Evolutionary conservation across 2,329 filamentous ascomycete species (phyloP).

Genomic region (Mariannaea elegans): DNA sequence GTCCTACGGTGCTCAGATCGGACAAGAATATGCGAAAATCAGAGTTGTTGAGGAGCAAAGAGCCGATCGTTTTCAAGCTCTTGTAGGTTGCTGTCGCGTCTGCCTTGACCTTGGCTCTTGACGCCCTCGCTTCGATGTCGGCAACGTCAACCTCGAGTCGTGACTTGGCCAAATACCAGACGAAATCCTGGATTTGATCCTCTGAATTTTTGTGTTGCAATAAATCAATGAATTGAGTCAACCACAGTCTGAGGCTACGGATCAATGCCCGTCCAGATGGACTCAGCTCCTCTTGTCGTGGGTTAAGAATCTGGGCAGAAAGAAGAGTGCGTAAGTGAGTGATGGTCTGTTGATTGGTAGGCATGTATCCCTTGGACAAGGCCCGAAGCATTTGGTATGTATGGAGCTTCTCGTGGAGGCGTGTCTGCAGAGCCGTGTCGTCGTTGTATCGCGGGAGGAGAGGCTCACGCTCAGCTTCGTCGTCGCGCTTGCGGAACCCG

Average conservation of each 20-base stretch:
- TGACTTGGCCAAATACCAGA: slow-evolving; percentile 86
- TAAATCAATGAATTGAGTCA: slow-evolving; percentile 83
- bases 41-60: slow-evolving; percentile 86
- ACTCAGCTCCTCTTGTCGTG: slow-evolving; percentile 74
- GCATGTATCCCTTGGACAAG: slow-evolving; percentile 86
- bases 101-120: slow-evolving; percentile 44
- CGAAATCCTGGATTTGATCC: slow-evolving; percentile 90
- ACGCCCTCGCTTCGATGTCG: slow-evolving; percentile 40
- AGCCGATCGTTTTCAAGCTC: slow-evolving; percentile 84
- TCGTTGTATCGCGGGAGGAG: slow-evolving; percentile 85
- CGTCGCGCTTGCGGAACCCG: slow-evolving; percentile 57
- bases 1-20: slow-evolving; percentile 80
- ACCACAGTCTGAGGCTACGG: slow-evolving; percentile 75
- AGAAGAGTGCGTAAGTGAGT: slow-evolving; percentile 82
- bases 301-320: slow-evolving; percentile 80
- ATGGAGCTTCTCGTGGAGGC: slow-evolving; percentile 89
- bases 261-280: slow-evolving; percentile 78
- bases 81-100: slow-evolving; percentile 65
- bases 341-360: slow-evolving; percentile 85
- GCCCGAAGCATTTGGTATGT: slow-evolving; percentile 92
- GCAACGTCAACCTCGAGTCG: slow-evolving; percentile 57
- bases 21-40: slow-evolving; percentile 89
- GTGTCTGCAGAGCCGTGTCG: slow-evolving; percentile 79
- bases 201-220: slow-evolving; percentile 81
- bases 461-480: slow-evolving; percentile 74